Conservation (phyloP, 2,329 filamentous ascomycete species). For the Trichoderma semiorbis region DNA sequence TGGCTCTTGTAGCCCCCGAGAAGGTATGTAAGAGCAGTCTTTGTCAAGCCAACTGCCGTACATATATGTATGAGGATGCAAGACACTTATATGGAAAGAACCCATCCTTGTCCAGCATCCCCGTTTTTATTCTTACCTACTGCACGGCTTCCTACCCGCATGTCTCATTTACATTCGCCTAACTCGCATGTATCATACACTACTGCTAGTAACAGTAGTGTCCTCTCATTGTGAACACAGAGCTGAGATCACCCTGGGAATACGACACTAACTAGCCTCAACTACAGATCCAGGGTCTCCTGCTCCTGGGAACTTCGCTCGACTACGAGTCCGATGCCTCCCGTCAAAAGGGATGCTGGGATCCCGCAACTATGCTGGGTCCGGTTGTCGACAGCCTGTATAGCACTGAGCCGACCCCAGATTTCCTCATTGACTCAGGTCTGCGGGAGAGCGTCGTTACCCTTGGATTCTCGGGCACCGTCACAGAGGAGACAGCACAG, state of each 20-base stretch:
- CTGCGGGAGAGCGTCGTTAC: constrained; percentile 45
- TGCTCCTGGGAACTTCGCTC: constrained; percentile 51
- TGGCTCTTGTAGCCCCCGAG: constrained; percentile 49
- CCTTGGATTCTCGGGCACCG: constrained; percentile 45
- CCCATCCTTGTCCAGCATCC: background rate
- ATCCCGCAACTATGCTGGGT: constrained; percentile 40
- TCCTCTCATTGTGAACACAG: background rate
- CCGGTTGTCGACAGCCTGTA: constrained; percentile 44
- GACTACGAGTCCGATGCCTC: constrained; percentile 49
- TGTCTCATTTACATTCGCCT: constrained; percentile 8
- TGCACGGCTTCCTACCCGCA: background rate
- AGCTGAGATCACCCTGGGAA: background rate
- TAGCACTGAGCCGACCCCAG: constrained; percentile 37
- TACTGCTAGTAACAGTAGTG: background rate
- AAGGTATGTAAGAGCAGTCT: constrained; percentile 33
- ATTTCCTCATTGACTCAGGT: constrained; percentile 46
- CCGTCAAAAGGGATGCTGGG: constrained; percentile 48
- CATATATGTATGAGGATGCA: background rate
- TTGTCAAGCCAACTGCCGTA: background rate
- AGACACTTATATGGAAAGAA: background rate
- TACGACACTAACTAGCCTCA: background rate
- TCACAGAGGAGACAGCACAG: constrained; percentile 33
- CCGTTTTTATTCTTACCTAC: background rate
- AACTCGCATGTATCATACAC: background rate
- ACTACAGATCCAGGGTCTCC: constrained; percentile 43